These are phyloP conservation scores for Chlorella vulgaris DNA, from an alignment of 139 green algal genomes.

Conservation along the genomic window DNA sequence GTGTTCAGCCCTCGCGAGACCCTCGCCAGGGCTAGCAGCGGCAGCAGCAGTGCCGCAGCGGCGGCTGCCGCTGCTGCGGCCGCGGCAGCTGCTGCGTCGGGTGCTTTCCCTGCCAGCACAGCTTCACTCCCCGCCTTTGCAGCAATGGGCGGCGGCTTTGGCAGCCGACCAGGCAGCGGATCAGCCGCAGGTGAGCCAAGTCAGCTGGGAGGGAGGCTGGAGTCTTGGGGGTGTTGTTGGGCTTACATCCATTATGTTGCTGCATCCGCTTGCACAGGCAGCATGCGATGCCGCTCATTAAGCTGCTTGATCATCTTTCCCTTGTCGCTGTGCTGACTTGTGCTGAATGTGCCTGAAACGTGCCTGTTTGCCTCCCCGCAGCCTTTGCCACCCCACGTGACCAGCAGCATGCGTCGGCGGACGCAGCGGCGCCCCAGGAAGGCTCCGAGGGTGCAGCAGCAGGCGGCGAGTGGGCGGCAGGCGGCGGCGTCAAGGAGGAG, in stretches of 20 bases:
- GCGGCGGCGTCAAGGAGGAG: neutral
- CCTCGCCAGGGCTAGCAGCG: neutral
- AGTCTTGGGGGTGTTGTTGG: too few species aligned
- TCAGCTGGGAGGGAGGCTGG: too few species aligned
- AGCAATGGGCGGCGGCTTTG: neutral
- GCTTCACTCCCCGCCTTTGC: slow-evolving; percentile 17
- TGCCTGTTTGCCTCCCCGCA: neutral
- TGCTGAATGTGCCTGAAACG: neutral
- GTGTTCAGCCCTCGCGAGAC: slow-evolving; percentile 22
- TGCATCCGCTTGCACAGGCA: too few species aligned
- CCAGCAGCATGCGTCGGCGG: neutral
- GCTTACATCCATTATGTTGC: too few species aligned
- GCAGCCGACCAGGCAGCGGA: slow-evolving; percentile 13
- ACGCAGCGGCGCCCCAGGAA: neutral
- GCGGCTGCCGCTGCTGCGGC: neutral
- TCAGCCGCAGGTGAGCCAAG: neutral
- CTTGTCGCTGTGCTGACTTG: too few species aligned
- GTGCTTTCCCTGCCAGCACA: neutral
- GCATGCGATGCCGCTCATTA: too few species aligned
- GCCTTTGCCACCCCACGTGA: slow-evolving; percentile 16
- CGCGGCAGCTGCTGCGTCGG: neutral
- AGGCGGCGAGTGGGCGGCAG: neutral
- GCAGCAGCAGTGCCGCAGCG: neutral
- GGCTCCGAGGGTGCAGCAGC: neutral
- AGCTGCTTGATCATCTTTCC: too few species aligned